These are phyloP conservation scores for Cutaneotrichosporon curvatum DNA, from an alignment of 1,284 basidiomycete genomes.

Conservation along the genomic window DNA sequence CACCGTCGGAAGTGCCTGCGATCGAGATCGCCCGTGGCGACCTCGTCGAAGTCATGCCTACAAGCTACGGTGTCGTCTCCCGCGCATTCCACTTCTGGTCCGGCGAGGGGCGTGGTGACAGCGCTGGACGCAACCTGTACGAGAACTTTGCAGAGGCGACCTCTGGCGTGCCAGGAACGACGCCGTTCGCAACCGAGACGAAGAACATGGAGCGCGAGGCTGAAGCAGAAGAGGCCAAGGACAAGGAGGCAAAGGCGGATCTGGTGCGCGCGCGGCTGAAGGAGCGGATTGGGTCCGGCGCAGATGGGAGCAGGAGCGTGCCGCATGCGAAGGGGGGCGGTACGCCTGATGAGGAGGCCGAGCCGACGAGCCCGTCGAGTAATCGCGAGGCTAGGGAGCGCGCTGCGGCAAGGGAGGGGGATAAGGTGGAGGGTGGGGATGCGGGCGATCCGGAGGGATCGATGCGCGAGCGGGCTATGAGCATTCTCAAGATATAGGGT, in stretches of 20 bases:
- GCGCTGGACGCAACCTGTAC: constrained; percentile 43
- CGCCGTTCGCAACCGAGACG: constrained; percentile 37
- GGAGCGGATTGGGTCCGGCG: constrained; percentile 13
- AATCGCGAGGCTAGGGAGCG: constrained; percentile 7
- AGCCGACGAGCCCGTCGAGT: neutral
- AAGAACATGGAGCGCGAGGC: constrained; percentile 42
- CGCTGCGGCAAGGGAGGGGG: constrained; percentile 14
- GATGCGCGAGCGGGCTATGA: constrained; percentile 4
- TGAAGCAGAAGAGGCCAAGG: constrained; percentile 38
- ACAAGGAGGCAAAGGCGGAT: constrained; percentile 28
- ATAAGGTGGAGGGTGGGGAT: neutral
- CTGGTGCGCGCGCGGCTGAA: constrained; percentile 18
- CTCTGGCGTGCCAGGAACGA: constrained; percentile 28
- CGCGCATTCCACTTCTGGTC: constrained; percentile 86
- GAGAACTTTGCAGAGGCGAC: constrained; percentile 47
- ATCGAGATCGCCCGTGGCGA: constrained; percentile 91
- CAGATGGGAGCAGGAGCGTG: constrained; percentile 25
- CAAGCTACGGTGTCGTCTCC: constrained; percentile 80
- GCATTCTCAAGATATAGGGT: constrained; percentile 12
- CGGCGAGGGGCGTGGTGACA: constrained; percentile 44
- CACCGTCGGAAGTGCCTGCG: constrained; percentile 92
- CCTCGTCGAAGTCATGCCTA: constrained; percentile 78
- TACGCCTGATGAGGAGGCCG: constrained; percentile 4
- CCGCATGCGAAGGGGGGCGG: constrained; percentile 16
- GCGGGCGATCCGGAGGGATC: constrained; percentile 11